Evolutionary conservation across 495 filamentous ascomycete species (phyloP).

Genomic region (Neurospora sp.): DNA sequence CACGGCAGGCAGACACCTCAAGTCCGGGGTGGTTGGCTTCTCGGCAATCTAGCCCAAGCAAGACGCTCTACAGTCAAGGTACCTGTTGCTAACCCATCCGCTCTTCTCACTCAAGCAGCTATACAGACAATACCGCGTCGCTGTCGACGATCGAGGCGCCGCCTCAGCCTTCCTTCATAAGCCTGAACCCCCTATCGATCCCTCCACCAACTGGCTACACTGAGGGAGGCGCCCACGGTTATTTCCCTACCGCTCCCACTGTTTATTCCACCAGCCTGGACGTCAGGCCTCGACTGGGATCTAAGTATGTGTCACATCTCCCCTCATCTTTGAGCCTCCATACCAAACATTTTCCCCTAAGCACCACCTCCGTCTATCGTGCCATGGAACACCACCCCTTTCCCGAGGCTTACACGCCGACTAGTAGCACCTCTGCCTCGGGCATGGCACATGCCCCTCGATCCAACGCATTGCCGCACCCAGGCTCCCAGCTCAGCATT

Average conservation of each 20-base stretch:
- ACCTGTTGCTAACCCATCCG: neutral
- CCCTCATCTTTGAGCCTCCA: slow-evolving; percentile 1
- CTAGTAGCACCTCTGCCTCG: slow-evolving; percentile 38
- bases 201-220: slow-evolving; percentile 34
- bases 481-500: slow-evolving; percentile 32
- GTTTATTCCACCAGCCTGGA: slow-evolving; percentile 35
- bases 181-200: slow-evolving; percentile 30
- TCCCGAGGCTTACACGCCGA: slow-evolving; percentile 30
- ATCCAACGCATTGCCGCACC: slow-evolving; percentile 39
- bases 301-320: slow-evolving; percentile 35
- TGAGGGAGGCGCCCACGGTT: slow-evolving; percentile 33
- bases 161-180: slow-evolving; percentile 35
- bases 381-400: slow-evolving; percentile 19
- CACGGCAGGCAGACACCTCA: neutral
- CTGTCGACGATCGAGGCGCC: slow-evolving; percentile 37
- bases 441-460: slow-evolving; percentile 48
- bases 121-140: slow-evolving; percentile 9
- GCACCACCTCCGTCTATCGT: neutral
- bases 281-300: slow-evolving; percentile 41
- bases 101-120: neutral
- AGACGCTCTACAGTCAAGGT: neutral
- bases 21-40: neutral
- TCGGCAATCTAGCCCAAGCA: neutral
- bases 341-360: slow-evolving; percentile 4
- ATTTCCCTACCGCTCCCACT: slow-evolving; percentile 29